Conservation (phyloP, 257 asterid genomes). For the Cynanchum wilfordii region DNA sequence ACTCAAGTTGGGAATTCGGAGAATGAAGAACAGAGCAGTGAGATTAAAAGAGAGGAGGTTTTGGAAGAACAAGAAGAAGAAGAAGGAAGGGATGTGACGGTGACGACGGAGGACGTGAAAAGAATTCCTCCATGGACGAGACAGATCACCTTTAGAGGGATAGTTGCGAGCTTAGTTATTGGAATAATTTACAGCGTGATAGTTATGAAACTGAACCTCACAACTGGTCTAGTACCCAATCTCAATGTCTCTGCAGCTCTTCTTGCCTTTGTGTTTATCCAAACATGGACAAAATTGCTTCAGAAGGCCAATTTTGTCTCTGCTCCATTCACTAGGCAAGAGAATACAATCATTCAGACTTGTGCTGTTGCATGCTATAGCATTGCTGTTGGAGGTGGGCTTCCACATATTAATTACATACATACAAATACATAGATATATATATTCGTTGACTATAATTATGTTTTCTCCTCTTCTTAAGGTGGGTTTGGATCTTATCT, state of each 20-base stretch:
- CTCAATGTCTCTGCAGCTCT: conserved; percentile 93
- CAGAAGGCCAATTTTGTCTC: conserved; percentile 46
- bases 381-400: conserved; percentile 74
- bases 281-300: conserved; percentile 69
- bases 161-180: conserved; percentile 54
- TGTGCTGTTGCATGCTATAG: conserved; percentile 87
- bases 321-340: conserved; percentile 70
- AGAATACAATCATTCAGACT: conserved; percentile 81
- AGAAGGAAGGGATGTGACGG: conserved; percentile 11
- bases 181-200: conserved; percentile 68
- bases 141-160: conserved; percentile 69
- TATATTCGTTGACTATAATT: not conserved
- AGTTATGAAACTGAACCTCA: conserved; percentile 66
- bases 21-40: conserved; percentile 11
- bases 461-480: not conserved
- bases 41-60: conserved; percentile 16
- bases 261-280: conserved; percentile 62
- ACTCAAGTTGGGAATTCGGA: conserved; percentile 15
- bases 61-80: conserved; percentile 31
- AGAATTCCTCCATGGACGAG: conserved; percentile 70
- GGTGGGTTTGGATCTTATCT: conserved; percentile 62
- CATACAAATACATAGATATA: too few species aligned
- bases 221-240: conserved; percentile 82
- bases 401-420: too few species aligned
- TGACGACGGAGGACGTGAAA: conserved; percentile 26